These are phyloP conservation scores for Claviceps quebecensis DNA, from an alignment of 2,329 filamentous ascomycete species.

Conservation along the genomic window DNA sequence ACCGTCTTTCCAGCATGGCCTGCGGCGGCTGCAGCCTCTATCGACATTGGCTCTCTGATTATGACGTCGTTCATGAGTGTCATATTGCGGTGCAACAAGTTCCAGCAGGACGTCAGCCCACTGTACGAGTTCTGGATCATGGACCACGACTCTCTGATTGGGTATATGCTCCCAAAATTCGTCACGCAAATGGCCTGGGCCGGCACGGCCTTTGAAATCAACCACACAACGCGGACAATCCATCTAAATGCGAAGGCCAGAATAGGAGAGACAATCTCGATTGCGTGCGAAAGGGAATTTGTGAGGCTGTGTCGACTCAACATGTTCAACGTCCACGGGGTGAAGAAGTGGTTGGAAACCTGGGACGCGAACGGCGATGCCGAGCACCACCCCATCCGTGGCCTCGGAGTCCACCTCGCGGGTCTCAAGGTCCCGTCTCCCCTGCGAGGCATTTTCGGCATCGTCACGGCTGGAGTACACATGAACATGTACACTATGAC, in stretches of 20 bases:
- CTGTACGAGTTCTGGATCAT: conserved; percentile 13
- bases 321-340: conserved; percentile 12
- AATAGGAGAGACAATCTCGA: not conserved
- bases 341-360: conserved; percentile 14
- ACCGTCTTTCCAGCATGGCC: not conserved
- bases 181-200: conserved; percentile 11
- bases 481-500: conserved; percentile 22
- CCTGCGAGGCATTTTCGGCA: conserved; percentile 20
- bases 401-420: conserved; percentile 8
- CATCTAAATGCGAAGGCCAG: conserved; percentile 8
- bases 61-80: conserved; percentile 10
- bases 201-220: conserved; percentile 9
- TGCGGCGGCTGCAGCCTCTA: not conserved
- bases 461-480: conserved; percentile 23
- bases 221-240: conserved; percentile 8
- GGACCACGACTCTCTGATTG: conserved; percentile 10
- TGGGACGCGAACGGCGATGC: conserved; percentile 5
- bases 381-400: conserved; percentile 16
- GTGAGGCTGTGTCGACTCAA: conserved; percentile 15
- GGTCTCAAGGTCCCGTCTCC: conserved; percentile 19
- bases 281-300: conserved; percentile 6
- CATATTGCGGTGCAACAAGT: conserved; percentile 14
- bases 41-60: no score
- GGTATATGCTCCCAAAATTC: conserved; percentile 14
- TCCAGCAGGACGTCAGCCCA: conserved; percentile 7